These are phyloP conservation scores for Pythium vanterpoolii DNA, from an alignment of 352 stramenopile genomes.

Conservation along the genomic window DNA sequence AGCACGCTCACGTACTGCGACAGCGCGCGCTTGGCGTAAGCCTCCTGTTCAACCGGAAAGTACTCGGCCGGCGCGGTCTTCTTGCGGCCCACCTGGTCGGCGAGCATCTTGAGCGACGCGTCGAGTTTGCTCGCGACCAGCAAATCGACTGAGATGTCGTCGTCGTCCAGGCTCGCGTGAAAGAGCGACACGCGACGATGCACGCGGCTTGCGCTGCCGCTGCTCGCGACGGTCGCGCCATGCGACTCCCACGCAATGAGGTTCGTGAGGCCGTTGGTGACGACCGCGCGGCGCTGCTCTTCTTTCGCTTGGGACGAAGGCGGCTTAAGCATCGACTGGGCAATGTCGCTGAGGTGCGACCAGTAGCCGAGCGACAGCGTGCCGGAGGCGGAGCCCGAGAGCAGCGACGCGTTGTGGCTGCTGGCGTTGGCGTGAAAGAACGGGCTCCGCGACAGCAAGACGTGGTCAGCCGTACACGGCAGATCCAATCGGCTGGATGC, in stretches of 20 bases:
- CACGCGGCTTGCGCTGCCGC: neutral
- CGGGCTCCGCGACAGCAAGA: slow-evolving; percentile 67
- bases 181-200: slow-evolving; percentile 51
- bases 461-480: slow-evolving; percentile 63
- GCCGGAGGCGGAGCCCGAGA: slow-evolving; percentile 3
- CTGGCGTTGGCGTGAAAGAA: slow-evolving; percentile 48
- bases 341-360: slow-evolving; percentile 69
- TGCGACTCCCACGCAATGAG: slow-evolving; percentile 69
- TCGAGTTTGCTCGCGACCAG: slow-evolving; percentile 82
- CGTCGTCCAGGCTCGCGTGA: slow-evolving; percentile 67
- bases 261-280: slow-evolving; percentile 43
- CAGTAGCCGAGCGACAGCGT: slow-evolving; percentile 50
- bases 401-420: neutral
- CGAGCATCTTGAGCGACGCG: slow-evolving; percentile 84
- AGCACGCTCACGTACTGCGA: slow-evolving; percentile 79
- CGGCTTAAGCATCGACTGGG: slow-evolving; percentile 57
- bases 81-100: slow-evolving; percentile 50
- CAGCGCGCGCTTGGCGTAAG: slow-evolving; percentile 69
- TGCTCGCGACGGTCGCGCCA: slow-evolving; percentile 29
- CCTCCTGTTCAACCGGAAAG: slow-evolving; percentile 59
- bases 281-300: slow-evolving; percentile 11
- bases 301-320: neutral
- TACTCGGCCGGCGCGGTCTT: slow-evolving; percentile 26
- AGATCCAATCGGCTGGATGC: slow-evolving; percentile 72
- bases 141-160: slow-evolving; percentile 79